Evolutionary conservation across 352 stramenopile genomes (phyloP).

Genomic region (Phytophthora litchii): DNA sequence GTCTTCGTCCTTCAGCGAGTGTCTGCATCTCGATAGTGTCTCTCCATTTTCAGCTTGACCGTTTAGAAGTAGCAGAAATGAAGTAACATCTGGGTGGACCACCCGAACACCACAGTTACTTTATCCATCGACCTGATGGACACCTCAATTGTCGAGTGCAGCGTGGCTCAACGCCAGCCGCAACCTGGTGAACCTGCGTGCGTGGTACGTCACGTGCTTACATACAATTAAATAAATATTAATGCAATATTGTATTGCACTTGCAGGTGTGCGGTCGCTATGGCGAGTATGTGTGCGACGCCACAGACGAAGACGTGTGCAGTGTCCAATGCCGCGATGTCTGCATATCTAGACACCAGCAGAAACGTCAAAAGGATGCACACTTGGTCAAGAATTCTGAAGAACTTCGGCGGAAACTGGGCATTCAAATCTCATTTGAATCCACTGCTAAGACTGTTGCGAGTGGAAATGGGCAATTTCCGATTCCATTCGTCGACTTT

Average conservation of each 20-base stretch:
- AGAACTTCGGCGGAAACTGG: slow-evolving; percentile 37
- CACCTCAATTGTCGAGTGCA: slow-evolving; percentile 28
- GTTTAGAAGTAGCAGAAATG: too few species aligned
- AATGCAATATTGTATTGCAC: background rate
- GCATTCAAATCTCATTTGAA: slow-evolving; percentile 30
- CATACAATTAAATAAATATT: too few species aligned
- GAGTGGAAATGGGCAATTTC: background rate
- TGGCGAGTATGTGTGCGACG: slow-evolving; percentile 83
- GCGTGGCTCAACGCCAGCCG: slow-evolving; percentile 42
- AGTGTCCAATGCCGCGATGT: slow-evolving; percentile 76
- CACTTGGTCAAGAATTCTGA: slow-evolving; percentile 11
- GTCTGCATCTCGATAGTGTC: too few species aligned
- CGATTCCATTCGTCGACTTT: slow-evolving; percentile 30
- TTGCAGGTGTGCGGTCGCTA: slow-evolving; percentile 69
- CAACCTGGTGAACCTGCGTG: slow-evolving; percentile 46
- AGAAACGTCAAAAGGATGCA: slow-evolving; percentile 1
- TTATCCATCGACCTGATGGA: too few species aligned
- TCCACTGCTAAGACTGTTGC: background rate
- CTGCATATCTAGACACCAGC: slow-evolving; percentile 29
- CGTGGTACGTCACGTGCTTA: slow-evolving; percentile 28
- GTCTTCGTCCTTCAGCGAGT: slow-evolving; percentile 27
- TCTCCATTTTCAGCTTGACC: too few species aligned
- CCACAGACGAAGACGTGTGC: slow-evolving; percentile 85
- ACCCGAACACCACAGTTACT: too few species aligned
- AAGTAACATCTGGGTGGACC: slow-evolving; percentile 1